Evolutionary conservation across 2,329 filamentous ascomycete genomes (phyloP).

Genomic region (Falciphora oryzae): DNA sequence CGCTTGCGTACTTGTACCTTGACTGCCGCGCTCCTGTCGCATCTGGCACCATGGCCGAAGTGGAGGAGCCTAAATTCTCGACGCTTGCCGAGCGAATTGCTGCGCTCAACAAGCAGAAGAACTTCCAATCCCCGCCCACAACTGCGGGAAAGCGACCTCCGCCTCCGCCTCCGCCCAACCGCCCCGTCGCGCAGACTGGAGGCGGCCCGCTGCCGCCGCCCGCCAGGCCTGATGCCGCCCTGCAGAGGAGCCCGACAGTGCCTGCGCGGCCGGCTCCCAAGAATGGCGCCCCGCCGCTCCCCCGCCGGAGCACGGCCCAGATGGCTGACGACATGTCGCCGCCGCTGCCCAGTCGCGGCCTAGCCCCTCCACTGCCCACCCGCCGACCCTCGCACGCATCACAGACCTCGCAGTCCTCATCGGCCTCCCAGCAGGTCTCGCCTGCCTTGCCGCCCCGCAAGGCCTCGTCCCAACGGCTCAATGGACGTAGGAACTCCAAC

Average conservation of each 20-base stretch:
- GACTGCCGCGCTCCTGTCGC: not conserved
- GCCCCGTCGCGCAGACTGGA: slow-evolving; percentile 31
- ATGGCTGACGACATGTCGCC: slow-evolving; percentile 17
- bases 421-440: slow-evolving; percentile 25
- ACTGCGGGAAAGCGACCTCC: slow-evolving; percentile 31
- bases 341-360: slow-evolving; percentile 22
- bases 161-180: slow-evolving; percentile 41
- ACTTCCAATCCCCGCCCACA: slow-evolving; percentile 39
- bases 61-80: slow-evolving; percentile 56
- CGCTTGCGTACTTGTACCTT: not conserved
- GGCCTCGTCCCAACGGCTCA: slow-evolving; percentile 37
- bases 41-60: slow-evolving; percentile 45
- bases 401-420: not conserved
- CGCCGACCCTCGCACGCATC: slow-evolving; percentile 28
- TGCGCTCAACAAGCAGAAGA: slow-evolving; percentile 56
- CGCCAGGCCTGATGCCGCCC: slow-evolving; percentile 16
- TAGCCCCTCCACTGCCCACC: slow-evolving; percentile 30
- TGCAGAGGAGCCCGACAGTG: slow-evolving; percentile 28
- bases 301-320: slow-evolving; percentile 29
- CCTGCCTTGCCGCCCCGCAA: slow-evolving; percentile 47
- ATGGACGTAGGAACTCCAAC: slow-evolving; percentile 46
- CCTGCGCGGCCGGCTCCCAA: slow-evolving; percentile 31
- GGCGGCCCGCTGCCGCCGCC: slow-evolving; percentile 24
- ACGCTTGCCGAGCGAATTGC: slow-evolving; percentile 58
- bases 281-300: slow-evolving; percentile 31